Evolutionary conservation across 176 grass and related monocot genomes (phyloP).

Genomic region (Cenchrus fungigraminus): DNA sequence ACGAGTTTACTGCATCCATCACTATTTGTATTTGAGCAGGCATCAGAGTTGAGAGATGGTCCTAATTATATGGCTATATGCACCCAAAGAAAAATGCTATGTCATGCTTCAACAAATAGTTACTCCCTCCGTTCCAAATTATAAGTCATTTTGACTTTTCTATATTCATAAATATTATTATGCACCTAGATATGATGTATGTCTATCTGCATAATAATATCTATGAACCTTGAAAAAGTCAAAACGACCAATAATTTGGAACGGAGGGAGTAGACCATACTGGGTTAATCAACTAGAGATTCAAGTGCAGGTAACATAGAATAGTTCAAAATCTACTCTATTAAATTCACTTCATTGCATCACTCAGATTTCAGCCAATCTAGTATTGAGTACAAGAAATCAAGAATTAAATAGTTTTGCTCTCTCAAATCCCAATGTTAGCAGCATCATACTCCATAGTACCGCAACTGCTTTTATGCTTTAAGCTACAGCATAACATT

Average conservation of each 20-base stretch:
- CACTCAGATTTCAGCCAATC: neutral
- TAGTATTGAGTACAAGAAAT: neutral
- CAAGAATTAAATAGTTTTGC: slow-evolving; percentile 6
- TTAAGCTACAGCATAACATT: neutral
- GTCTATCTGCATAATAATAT: too few species aligned
- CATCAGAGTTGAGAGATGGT: neutral
- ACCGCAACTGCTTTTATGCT: slow-evolving; percentile 7
- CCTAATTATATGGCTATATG: neutral
- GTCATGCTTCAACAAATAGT: slow-evolving; percentile 2
- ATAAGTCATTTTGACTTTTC: too few species aligned
- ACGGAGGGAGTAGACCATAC: neutral
- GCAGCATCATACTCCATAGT: neutral
- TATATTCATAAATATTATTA: too few species aligned
- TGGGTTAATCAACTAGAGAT: neutral
- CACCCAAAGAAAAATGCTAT: neutral
- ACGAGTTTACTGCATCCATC: neutral
- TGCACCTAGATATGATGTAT: too few species aligned
- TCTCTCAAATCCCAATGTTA: neutral
- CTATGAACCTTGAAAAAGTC: too few species aligned
- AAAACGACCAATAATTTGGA: too few species aligned
- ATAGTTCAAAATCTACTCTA: slow-evolving; percentile 21
- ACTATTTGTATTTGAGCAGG: slow-evolving; percentile 12
- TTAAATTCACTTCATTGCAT: neutral
- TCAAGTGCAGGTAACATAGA: neutral
- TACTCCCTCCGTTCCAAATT: too few species aligned